These are phyloP conservation scores for Ophiostoma quercus DNA, from an alignment of 2,329 filamentous ascomycete species.

Conservation along the genomic window DNA sequence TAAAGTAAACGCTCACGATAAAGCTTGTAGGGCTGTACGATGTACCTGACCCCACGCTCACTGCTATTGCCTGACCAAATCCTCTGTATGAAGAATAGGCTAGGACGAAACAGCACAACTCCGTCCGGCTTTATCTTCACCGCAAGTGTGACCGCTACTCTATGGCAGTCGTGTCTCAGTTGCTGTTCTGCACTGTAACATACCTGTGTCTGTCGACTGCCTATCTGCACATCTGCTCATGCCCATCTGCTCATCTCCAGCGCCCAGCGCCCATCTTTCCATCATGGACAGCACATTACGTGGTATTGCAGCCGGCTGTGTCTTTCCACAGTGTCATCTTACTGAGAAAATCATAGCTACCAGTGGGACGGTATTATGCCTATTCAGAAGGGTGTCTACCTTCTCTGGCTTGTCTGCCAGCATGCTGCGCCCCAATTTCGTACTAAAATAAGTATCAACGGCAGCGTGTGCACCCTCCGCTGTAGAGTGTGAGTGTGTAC, in stretches of 20 bases:
- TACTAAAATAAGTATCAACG: not conserved
- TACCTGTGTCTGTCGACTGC: too few relatives aligned
- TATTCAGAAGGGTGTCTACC: constrained; percentile 2
- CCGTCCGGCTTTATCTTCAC: constrained; percentile 12
- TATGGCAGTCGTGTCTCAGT: constrained; percentile 5
- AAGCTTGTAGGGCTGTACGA: constrained; percentile 1
- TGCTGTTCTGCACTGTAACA: not conserved
- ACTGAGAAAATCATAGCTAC: too few relatives aligned
- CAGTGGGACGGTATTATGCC: not conserved
- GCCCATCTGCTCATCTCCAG: not conserved
- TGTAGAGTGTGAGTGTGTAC: not conserved
- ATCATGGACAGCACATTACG: not conserved
- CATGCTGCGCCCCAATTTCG: constrained; percentile 5
- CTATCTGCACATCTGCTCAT: not conserved
- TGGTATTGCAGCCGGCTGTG: not conserved
- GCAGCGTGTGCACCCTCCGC: not conserved
- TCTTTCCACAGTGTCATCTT: not conserved
- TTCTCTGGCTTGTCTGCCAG: not conserved
- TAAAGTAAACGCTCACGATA: not conserved
- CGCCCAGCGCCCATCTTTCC: too few relatives aligned
- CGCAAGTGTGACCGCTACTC: constrained; percentile 16
- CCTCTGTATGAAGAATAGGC: too few relatives aligned
- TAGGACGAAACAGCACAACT: not conserved
- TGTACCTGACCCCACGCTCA: not conserved
- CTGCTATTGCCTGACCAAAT: not conserved